These are phyloP conservation scores for Tillandsia fasciculata DNA, from an alignment of 176 grass and related monocot genomes.

Conservation along the genomic window DNA sequence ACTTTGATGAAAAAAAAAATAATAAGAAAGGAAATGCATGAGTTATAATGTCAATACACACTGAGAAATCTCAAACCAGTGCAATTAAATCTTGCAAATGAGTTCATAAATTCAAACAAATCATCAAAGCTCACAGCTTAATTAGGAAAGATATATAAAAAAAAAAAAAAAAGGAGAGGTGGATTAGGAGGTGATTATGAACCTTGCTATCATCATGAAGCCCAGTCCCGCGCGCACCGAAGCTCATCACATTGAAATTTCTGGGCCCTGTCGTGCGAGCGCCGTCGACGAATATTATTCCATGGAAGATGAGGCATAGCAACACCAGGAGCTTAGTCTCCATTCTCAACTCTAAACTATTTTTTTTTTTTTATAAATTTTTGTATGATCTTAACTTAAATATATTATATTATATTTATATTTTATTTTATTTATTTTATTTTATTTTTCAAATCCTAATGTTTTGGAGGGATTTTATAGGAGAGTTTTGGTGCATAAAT, in stretches of 20 bases:
- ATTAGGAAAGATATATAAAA: neutral
- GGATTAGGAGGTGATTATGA: neutral
- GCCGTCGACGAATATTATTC: constrained; percentile 13
- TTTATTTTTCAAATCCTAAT: too few species aligned
- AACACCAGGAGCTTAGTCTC: constrained; percentile 17
- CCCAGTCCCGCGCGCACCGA: constrained; percentile 36
- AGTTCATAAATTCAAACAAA: too few species aligned
- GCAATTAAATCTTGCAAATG: neutral
- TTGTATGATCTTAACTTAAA: neutral
- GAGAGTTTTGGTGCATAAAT: too few species aligned
- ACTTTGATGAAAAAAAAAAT: too few species aligned
- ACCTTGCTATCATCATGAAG: constrained; percentile 34
- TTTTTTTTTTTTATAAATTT: neutral
- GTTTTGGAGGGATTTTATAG: too few species aligned
- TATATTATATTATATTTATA: too few species aligned
- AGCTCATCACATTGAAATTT: constrained; percentile 31
- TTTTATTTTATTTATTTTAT: too few species aligned
- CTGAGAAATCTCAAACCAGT: neutral
- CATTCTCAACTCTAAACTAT: constrained; percentile 12
- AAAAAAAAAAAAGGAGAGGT: neutral
- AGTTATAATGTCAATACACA: too few species aligned
- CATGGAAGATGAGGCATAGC: constrained; percentile 26
- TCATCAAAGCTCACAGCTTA: neutral
- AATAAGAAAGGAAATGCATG: too few species aligned
- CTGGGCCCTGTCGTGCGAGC: neutral